Evolutionary conservation across 2,329 filamentous ascomycete genomes (phyloP).

Genomic region (Penicillium sp.): DNA sequence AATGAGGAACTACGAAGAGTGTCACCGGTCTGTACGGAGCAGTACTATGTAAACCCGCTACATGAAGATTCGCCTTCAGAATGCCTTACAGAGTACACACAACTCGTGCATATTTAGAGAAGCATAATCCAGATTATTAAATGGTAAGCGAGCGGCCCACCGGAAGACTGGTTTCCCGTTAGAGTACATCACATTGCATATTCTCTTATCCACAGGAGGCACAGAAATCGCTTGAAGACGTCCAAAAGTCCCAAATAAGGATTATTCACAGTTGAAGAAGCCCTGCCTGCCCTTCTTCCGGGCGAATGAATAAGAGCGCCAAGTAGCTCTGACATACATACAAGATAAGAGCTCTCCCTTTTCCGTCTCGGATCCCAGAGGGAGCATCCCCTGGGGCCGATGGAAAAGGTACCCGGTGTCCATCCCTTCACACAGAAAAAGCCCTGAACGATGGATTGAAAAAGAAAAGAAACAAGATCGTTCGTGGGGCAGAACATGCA

Average conservation of each 20-base stretch:
- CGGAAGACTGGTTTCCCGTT: too few relatives aligned
- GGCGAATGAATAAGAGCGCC: slow-evolving; percentile 2
- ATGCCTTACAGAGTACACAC: too few relatives aligned
- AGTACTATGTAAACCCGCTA: too few relatives aligned
- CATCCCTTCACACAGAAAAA: slow-evolving; percentile 6
- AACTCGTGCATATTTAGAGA: too few relatives aligned
- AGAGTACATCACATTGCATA: slow-evolving; percentile 18
- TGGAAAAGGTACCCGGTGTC: slow-evolving; percentile 6
- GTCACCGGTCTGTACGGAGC: too few relatives aligned
- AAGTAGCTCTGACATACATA: slow-evolving; percentile 14
- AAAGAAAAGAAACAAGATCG: too few relatives aligned
- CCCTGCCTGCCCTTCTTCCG: slow-evolving; percentile 16
- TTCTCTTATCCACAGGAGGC: slow-evolving; percentile 22
- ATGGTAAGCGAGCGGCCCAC: too few relatives aligned
- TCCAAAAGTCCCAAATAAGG: slow-evolving; percentile 11
- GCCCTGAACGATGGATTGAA: slow-evolving; percentile 3
- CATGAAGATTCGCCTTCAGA: too few relatives aligned
- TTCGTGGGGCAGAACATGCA: slow-evolving; percentile 5
- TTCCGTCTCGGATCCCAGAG: too few relatives aligned
- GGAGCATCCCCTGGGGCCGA: not conserved
- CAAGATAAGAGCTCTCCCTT: slow-evolving; percentile 1
- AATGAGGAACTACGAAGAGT: too few relatives aligned
- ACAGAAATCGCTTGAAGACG: slow-evolving; percentile 18
- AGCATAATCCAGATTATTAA: too few relatives aligned
- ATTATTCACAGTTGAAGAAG: slow-evolving; percentile 24